Percentiles rank a stretch among this genome's conserved stretches.
phyloP scores from a whole-genome alignment of 1,284 basidiomycete species.

The Irpex rosettiformis region DNA sequence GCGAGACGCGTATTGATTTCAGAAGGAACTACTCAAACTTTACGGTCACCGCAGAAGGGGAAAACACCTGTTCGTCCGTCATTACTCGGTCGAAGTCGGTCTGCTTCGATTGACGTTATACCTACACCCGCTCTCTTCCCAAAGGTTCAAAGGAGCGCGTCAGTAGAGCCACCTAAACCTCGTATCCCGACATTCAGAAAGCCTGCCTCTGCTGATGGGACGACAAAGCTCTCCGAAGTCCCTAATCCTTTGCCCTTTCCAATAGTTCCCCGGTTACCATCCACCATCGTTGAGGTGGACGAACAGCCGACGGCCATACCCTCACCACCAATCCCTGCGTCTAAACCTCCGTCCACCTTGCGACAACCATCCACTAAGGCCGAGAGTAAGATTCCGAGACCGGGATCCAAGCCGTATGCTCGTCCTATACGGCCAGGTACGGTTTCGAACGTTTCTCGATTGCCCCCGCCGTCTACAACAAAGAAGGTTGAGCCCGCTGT shows the following conservation, averaged over 20 bases:
- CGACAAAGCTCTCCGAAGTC: background rate
- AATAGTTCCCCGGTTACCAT: constrained; percentile 2
- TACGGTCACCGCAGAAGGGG: constrained; percentile 18
- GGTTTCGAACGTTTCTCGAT: background rate
- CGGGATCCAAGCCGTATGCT: constrained; percentile 63
- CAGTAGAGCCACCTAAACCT: constrained; percentile 22
- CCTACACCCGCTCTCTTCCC: constrained; percentile 1
- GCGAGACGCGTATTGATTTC: constrained; percentile 54
- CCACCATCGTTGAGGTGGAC: constrained; percentile 26
- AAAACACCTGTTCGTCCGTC: constrained; percentile 13
- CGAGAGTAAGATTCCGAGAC: constrained; percentile 66
- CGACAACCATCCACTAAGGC: constrained; percentile 47
- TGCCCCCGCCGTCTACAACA: background rate
- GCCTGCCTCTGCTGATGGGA: background rate
- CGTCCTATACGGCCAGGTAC: constrained; percentile 30
- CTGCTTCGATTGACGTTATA: background rate
- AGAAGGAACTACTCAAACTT: constrained; percentile 23
- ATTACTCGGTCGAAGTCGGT: constrained; percentile 5
- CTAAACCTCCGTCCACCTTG: constrained; percentile 37
- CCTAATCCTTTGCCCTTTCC: background rate
- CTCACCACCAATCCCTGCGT: constrained; percentile 14
- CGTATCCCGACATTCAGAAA: background rate
- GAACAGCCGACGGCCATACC: constrained; percentile 18
- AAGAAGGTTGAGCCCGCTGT: constrained; percentile 5
- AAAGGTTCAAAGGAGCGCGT: constrained; percentile 28